A percentile compares a stretch with the other conserved stretches of the same genome.
phyloP scores from a whole-genome alignment of 2,329 filamentous ascomycete genomes.

The Fusarium sp. region DNA sequence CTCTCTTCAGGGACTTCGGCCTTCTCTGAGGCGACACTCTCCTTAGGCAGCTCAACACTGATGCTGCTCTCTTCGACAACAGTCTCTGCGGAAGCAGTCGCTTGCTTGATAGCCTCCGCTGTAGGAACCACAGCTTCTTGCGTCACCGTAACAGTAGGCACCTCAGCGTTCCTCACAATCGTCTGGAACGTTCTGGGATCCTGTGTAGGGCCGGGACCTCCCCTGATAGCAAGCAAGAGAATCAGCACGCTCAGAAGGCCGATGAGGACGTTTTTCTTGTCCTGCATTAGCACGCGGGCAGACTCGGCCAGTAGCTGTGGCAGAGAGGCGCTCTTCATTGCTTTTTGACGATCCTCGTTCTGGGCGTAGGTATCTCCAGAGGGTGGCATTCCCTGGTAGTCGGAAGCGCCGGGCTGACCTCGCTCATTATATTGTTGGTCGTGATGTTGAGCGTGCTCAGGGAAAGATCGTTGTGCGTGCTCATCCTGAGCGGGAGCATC shows the following conservation, averaged over 20 bases:
- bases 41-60: conserved; percentile 35
- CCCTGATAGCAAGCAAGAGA: conserved; percentile 60
- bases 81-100: conserved; percentile 17
- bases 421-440: conserved; percentile 48
- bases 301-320: conserved; percentile 67
- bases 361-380: conserved; percentile 45
- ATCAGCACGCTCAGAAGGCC: conserved; percentile 65
- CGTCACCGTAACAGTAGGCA: conserved; percentile 43
- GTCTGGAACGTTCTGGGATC: conserved; percentile 47
- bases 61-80: conserved; percentile 38
- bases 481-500: conserved; percentile 18
- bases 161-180: conserved; percentile 40
- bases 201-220: conserved; percentile 36
- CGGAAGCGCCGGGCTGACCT: conserved; percentile 30
- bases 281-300: conserved; percentile 64
- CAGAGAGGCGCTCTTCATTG: conserved; percentile 61
- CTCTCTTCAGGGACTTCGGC: not conserved
- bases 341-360: conserved; percentile 44
- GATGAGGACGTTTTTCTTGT: conserved; percentile 71
- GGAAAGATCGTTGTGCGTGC: conserved; percentile 11
- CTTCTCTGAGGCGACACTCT: conserved; percentile 17
- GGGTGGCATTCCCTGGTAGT: conserved; percentile 21
- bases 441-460: conserved; percentile 14
- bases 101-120: conserved; percentile 3
- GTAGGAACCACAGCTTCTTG: conserved; percentile 28